Evolutionary conservation across 2,329 filamentous ascomycete genomes (phyloP).

Genomic region (Zasmidium cellare): DNA sequence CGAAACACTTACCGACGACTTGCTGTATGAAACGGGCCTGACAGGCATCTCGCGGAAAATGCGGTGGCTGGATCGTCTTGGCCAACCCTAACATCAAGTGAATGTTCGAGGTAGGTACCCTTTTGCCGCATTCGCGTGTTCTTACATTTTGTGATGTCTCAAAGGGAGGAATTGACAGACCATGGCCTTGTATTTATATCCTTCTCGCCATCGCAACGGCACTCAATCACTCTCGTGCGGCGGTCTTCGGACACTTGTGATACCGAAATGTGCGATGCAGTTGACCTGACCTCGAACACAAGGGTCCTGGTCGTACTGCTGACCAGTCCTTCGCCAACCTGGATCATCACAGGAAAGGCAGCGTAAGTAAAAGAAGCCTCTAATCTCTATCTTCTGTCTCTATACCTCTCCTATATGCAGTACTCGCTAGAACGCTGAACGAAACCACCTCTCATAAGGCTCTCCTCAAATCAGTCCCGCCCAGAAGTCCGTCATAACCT

Average conservation of each 20-base stretch:
- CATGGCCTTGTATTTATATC: too few relatives aligned
- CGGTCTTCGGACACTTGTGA: too few relatives aligned
- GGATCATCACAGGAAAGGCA: neutral
- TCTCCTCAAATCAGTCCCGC: slow-evolving; percentile 1
- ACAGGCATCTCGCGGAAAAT: neutral
- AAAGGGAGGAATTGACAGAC: too few relatives aligned
- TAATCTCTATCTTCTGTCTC: neutral
- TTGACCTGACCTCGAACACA: too few relatives aligned
- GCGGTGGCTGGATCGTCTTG: neutral
- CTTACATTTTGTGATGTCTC: neutral
- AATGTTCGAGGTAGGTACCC: neutral
- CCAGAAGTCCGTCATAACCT: slow-evolving; percentile 50
- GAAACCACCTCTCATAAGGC: neutral
- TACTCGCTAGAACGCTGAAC: neutral
- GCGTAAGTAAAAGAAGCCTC: neutral
- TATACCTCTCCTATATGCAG: neutral
- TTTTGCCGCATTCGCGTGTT: neutral
- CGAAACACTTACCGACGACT: neutral
- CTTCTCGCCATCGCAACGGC: too few relatives aligned
- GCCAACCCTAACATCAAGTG: neutral
- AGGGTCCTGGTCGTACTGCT: too few relatives aligned
- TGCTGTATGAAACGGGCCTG: neutral
- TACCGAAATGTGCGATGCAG: too few relatives aligned
- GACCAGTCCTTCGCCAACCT: too few relatives aligned
- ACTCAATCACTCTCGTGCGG: too few relatives aligned